phyloP scores from a whole-genome alignment of 2,329 filamentous ascomycete species.

The Xylariaceae sp. region DNA sequence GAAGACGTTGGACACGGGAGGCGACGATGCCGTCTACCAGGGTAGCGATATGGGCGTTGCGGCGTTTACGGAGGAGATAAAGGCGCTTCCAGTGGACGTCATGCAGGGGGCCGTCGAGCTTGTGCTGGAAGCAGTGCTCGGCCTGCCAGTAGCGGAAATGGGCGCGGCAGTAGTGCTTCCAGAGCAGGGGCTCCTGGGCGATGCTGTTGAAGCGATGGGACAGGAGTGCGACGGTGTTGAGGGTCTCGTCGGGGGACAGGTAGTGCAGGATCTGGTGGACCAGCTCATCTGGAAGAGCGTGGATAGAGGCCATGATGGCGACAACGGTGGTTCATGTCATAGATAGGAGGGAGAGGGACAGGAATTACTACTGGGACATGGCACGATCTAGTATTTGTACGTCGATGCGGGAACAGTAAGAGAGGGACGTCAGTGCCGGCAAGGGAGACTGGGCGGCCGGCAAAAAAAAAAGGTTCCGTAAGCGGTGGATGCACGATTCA shows the following conservation, averaged over 20 bases:
- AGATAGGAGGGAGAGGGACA: background rate
- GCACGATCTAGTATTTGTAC: background rate
- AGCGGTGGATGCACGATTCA: background rate
- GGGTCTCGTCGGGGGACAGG: constrained; percentile 51
- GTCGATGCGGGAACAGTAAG: background rate
- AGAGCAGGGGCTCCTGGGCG: constrained; percentile 69
- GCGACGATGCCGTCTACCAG: constrained; percentile 66
- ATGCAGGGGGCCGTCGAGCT: constrained; percentile 49
- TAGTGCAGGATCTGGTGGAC: constrained; percentile 72
- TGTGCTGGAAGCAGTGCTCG: constrained; percentile 56
- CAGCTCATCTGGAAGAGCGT: constrained; percentile 74
- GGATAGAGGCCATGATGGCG: constrained; percentile 34
- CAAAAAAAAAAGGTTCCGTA: background rate
- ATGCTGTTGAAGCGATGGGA: constrained; percentile 63
- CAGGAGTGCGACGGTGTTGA: constrained; percentile 47
- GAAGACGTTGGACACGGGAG: constrained; percentile 66
- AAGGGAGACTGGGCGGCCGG: background rate
- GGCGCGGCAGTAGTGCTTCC: constrained; percentile 69
- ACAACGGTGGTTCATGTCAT: background rate
- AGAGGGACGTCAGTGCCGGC: background rate
- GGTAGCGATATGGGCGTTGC: constrained; percentile 48
- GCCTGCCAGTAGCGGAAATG: constrained; percentile 73
- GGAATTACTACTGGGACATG: background rate
- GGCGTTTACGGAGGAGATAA: constrained; percentile 53
- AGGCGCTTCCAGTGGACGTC: constrained; percentile 71